phyloP scores from a whole-genome alignment of 2,329 filamentous ascomycete species.

The Paradendryphiella salina region DNA sequence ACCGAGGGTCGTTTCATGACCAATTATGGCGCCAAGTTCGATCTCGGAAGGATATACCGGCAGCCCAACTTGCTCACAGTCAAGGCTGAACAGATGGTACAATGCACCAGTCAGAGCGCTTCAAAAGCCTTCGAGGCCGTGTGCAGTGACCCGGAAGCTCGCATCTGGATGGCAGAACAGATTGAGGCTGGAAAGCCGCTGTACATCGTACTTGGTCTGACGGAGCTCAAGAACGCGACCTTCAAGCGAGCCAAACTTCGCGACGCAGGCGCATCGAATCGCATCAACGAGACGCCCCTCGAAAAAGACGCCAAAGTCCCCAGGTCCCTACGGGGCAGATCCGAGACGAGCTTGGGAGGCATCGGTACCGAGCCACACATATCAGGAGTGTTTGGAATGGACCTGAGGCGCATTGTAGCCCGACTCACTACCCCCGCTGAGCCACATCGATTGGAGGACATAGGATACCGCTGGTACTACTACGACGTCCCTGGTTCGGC shows the following conservation, averaged over 20 bases:
- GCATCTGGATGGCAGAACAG: slow-evolving; percentile 38
- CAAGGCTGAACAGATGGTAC: slow-evolving; percentile 46
- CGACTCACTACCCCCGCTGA: slow-evolving; percentile 40
- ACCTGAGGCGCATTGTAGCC: slow-evolving; percentile 37
- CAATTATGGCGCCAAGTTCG: slow-evolving; percentile 47
- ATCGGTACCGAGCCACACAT: slow-evolving; percentile 37
- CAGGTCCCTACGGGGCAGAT: slow-evolving; percentile 30
- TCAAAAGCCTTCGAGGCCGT: slow-evolving; percentile 38
- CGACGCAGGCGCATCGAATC: slow-evolving; percentile 42
- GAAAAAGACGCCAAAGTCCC: slow-evolving; percentile 42
- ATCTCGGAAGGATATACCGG: slow-evolving; percentile 43
- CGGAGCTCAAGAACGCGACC: slow-evolving; percentile 45
- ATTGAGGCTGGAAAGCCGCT: slow-evolving; percentile 37
- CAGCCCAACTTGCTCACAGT: slow-evolving; percentile 46
- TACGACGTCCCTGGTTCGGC: slow-evolving; percentile 34
- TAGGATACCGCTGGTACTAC: slow-evolving; percentile 42
- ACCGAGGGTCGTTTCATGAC: slow-evolving; percentile 44
- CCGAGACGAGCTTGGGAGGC: slow-evolving; percentile 34
- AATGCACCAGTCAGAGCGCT: slow-evolving; percentile 38
- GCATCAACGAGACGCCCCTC: slow-evolving; percentile 40
- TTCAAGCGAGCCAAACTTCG: slow-evolving; percentile 45
- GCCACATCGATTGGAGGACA: slow-evolving; percentile 39
- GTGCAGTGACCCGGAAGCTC: slow-evolving; percentile 40
- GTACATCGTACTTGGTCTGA: slow-evolving; percentile 44
- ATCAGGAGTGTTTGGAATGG: slow-evolving; percentile 46